These are phyloP conservation scores for Huntiella savannae DNA, from an alignment of 2,329 filamentous ascomycete species.

Conservation along the genomic window DNA sequence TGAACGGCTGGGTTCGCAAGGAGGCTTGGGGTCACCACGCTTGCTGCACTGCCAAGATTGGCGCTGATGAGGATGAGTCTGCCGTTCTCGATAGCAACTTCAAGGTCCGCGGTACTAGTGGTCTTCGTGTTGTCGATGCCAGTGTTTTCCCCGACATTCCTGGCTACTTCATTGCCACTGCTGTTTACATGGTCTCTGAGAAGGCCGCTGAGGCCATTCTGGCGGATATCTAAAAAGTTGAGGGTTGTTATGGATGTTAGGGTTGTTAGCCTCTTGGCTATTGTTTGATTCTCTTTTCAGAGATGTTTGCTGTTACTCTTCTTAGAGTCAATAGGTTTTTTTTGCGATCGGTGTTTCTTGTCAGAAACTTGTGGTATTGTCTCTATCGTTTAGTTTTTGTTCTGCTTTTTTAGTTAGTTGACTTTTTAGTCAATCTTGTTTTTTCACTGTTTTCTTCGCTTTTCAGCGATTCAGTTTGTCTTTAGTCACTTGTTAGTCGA, in stretches of 20 bases:
- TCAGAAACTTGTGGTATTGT: background rate
- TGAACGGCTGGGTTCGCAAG: constrained; percentile 20
- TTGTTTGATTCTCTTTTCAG: background rate
- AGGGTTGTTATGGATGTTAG: background rate
- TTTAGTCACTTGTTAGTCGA: background rate
- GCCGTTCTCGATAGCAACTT: constrained; percentile 40
- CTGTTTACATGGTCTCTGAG: constrained; percentile 39
- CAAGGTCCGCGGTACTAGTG: constrained; percentile 33
- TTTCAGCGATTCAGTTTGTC: background rate
- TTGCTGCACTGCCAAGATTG: constrained; percentile 36
- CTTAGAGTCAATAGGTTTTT: background rate
- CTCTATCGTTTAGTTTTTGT: background rate
- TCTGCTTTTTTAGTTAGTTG: background rate
- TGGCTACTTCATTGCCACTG: constrained; percentile 28
- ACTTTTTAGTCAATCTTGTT: background rate
- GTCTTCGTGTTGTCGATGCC: constrained; percentile 43
- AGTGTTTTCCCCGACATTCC: constrained; percentile 33
- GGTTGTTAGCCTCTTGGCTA: background rate
- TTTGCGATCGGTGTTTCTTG: background rate
- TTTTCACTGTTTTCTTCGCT: background rate
- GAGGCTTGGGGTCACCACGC: constrained; percentile 37
- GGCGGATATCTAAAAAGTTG: background rate
- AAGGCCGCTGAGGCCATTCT: constrained; percentile 41
- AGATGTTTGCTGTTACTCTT: background rate
- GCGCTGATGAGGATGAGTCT: constrained; percentile 30